phyloP scores from a whole-genome alignment of 345 rosid genomes.

The Lepidium aucheri region DNA sequence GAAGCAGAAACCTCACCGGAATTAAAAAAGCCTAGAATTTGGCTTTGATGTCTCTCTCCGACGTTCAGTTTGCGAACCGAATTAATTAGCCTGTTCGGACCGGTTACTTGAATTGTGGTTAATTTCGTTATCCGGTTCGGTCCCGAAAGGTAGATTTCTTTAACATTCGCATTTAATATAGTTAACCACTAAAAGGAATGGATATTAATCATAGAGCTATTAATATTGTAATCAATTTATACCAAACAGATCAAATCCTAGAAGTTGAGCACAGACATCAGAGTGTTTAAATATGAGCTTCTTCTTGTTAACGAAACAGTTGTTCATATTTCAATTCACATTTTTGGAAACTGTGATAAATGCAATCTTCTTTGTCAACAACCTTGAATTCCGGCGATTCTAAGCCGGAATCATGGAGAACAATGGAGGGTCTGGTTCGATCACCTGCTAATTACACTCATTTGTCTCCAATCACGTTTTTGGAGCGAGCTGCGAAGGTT shows the following conservation, averaged over 20 bases:
- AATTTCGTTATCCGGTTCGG: too few relatives aligned
- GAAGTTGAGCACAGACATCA: not conserved
- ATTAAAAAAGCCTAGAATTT: too few relatives aligned
- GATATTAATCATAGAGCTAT: not conserved
- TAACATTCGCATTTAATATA: not conserved
- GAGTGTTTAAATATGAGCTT: conserved; percentile 11
- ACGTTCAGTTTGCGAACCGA: too few relatives aligned
- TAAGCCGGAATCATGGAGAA: conserved; percentile 39
- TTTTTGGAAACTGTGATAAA: not conserved
- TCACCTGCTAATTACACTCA: conserved; percentile 54
- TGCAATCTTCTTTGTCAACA: not conserved
- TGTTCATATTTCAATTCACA: conserved; percentile 3
- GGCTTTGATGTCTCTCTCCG: too few relatives aligned
- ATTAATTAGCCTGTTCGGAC: too few relatives aligned
- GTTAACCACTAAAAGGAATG: not conserved
- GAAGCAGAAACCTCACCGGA: too few relatives aligned
- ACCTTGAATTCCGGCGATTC: not conserved
- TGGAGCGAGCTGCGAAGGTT: conserved; percentile 65
- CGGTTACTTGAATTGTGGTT: too few relatives aligned
- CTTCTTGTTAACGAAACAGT: conserved; percentile 1
- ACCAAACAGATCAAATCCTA: not conserved
- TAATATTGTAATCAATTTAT: not conserved
- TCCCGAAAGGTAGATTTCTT: too few relatives aligned
- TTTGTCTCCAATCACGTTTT: conserved; percentile 62
- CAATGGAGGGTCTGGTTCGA: conserved; percentile 51